Base-by-base conservation (phyloP, 2,329 filamentous ascomycete species). In the Bertia moriformis region DNA sequence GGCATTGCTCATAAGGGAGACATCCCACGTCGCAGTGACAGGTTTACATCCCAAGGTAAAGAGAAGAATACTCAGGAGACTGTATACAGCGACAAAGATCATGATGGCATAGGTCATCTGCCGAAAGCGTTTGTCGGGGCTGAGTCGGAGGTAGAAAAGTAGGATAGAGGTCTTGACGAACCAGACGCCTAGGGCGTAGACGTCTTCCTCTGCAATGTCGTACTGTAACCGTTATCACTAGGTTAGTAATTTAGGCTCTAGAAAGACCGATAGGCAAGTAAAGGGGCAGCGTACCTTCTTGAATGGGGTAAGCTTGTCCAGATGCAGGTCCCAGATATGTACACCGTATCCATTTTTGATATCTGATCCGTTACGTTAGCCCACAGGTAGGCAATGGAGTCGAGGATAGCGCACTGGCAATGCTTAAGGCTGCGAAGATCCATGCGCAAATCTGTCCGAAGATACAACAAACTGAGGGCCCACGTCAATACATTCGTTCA, bases 121-220 rank as follows among this genome's bases (percentile, higher is more conserved):
- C 3, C 45, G 45, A 33, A 46, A 46, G 22, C 40, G 44, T 18
- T 43, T 41, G 4, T 46, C 42, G 3, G 44, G 44, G 18, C 37
- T 46, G 4, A 46, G 40, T 12, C 45, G 44, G 5, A 46, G 41
- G 19, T 46, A 46, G 37, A 46, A 46, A 3, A 46, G 40, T 15
- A 46, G 41, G 24, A 46, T 46, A 14, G 45, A 42, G 4, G 43
- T 46, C 27, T 46, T 46, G 37, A 46, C 44, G 19, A 47, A 36
- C 38, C 24, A 29, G 24, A 29, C n/a, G 24, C 24, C 24, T 10
- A 29, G 24, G 10, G 24, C 24, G 24, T 10, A 29, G 24, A 29
- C 24, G 24, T 29, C 24, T 29, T 29, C 24, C n/a, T 10, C 24
- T 10, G 24, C 24, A n/a, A 29, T 10, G 24, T 29, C 24, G 24